Base-by-base conservation (phyloP, 2,329 filamentous ascomycete genomes). In the Aspergillus tamarii region DNA sequence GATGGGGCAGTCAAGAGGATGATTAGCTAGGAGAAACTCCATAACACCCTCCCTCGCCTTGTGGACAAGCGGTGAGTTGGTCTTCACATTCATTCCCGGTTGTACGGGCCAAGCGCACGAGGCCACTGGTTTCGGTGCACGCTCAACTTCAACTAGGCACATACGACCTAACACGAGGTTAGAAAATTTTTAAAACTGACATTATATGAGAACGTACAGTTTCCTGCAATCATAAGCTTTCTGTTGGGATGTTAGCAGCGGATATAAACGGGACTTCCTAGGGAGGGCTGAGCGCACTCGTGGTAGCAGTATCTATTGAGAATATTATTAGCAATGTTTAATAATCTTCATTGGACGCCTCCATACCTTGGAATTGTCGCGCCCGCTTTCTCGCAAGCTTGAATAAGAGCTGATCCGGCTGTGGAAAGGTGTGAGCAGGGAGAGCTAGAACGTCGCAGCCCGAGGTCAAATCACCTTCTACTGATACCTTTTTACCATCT, bases 21-120 rank as follows among this genome's bases (percentile, higher is more conserved):
- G 94, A 81, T 98, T 98, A 73, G 94, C 93, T 66, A 99, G 88
- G 69, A 99, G 84, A 75, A 99, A 99, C 78, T 99, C 95, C 95
- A 98, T 99, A 58, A 99, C 93, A 78, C 95, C 95, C 85, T 99
- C 95, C 77, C 95, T 89, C 72, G 95, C 95, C 84, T 99, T 99
- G 86, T 99, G 95, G 73, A 93, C 91, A 69, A 98, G 87, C 50
- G 94, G 92, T 62, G 95, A 97, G 82, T 97, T 93, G 68, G 95
- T 99, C 88, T 98, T 97, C 74, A 99, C 95, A 59, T 97, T 93
- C 95, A 99, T 99, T 66, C 95, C 95, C 61, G 95, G 92, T 81
- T 97, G 94, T 71, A 98, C 95, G 59, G 95, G 95, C 95, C 95
- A 99, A 72, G 95, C 95, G 82, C 95, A 99, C 67, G 95, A 99